Percentiles rank a stretch among this genome's conserved stretches.
Conservation (phyloP, 768 basidiomycete genomes). For the Suillus decipiens region DNA sequence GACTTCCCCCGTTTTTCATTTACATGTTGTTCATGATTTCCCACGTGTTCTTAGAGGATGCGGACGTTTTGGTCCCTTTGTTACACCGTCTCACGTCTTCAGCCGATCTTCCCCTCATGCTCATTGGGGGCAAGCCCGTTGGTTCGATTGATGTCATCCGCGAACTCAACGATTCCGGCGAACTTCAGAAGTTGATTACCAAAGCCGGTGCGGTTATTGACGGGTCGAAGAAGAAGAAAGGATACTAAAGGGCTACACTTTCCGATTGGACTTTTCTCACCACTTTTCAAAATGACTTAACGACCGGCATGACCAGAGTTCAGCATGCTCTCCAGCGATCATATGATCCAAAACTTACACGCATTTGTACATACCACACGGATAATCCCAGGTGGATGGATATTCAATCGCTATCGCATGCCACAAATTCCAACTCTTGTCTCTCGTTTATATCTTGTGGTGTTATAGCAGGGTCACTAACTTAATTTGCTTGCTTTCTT, state of each 20-base stretch:
- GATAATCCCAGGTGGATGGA: slow-evolving; percentile 2
- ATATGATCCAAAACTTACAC: neutral
- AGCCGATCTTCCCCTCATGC: slow-evolving; percentile 61
- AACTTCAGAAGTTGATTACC: slow-evolving; percentile 50
- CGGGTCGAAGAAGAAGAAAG: slow-evolving; percentile 51
- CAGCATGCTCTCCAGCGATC: neutral
- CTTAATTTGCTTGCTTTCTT: neutral
- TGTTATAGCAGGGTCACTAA: slow-evolving; percentile 2
- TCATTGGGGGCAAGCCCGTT: slow-evolving; percentile 64
- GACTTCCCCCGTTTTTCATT: neutral
- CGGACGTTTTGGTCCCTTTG: slow-evolving; percentile 59
- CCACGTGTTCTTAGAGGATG: slow-evolving; percentile 48
- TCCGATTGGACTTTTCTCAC: neutral
- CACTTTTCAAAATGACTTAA: slow-evolving; percentile 4
- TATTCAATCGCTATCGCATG: neutral
- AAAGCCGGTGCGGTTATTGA: slow-evolving; percentile 61
- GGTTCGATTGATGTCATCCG: slow-evolving; percentile 56
- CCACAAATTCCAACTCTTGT: slow-evolving; percentile 3
- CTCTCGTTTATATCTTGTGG: neutral
- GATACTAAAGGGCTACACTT: neutral
- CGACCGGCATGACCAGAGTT: slow-evolving; percentile 2
- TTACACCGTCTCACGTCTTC: slow-evolving; percentile 59
- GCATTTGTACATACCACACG: slow-evolving; percentile 5
- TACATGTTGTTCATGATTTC: neutral
- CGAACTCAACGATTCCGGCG: slow-evolving; percentile 48